A percentile compares a stretch with the other conserved stretches of the same genome.
Evolutionary conservation across 495 filamentous ascomycete genomes (phyloP).

Genomic region (Talaromyces trachyspermus): DNA sequence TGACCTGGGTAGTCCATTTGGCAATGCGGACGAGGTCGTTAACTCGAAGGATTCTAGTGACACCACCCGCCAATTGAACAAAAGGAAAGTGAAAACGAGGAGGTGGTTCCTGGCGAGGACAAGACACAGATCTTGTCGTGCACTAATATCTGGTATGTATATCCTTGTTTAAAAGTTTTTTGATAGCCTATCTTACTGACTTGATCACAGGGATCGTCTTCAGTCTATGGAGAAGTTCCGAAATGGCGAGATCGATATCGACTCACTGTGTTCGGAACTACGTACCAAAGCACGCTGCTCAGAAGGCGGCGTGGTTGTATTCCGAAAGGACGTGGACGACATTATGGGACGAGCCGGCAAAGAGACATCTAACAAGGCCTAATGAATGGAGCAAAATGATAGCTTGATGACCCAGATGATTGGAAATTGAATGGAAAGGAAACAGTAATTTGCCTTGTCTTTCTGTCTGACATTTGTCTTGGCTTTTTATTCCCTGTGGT

Average conservation of each 20-base stretch:
- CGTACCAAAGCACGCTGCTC: conserved; percentile 94
- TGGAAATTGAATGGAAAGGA: too few relatives aligned
- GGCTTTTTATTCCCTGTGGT: background rate
- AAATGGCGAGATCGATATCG: conserved; percentile 84
- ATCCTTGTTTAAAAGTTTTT: background rate
- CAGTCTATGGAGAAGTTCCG: conserved; percentile 81
- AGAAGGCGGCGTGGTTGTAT: conserved; percentile 84
- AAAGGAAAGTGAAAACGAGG: conserved; percentile 57
- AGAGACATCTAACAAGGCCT: too few relatives aligned
- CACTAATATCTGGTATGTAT: conserved; percentile 83
- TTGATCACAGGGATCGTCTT: conserved; percentile 71
- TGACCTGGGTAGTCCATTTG: conserved; percentile 70
- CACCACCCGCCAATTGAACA: conserved; percentile 62
- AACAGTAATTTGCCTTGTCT: too few relatives aligned
- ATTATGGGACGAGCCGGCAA: conserved; percentile 54
- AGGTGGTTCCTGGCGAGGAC: conserved; percentile 59
- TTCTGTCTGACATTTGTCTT: background rate
- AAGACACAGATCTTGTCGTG: conserved; percentile 65
- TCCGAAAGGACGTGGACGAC: conserved; percentile 77
- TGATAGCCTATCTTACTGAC: conserved; percentile 11
- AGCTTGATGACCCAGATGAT: too few relatives aligned
- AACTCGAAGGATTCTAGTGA: conserved; percentile 24
- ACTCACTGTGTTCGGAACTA: conserved; percentile 87
- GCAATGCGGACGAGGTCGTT: conserved; percentile 46
- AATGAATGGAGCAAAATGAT: too few relatives aligned